These are phyloP conservation scores for Fragosphaeria purpurea DNA, from an alignment of 2,329 filamentous ascomycete species.

Conservation along the genomic window DNA sequence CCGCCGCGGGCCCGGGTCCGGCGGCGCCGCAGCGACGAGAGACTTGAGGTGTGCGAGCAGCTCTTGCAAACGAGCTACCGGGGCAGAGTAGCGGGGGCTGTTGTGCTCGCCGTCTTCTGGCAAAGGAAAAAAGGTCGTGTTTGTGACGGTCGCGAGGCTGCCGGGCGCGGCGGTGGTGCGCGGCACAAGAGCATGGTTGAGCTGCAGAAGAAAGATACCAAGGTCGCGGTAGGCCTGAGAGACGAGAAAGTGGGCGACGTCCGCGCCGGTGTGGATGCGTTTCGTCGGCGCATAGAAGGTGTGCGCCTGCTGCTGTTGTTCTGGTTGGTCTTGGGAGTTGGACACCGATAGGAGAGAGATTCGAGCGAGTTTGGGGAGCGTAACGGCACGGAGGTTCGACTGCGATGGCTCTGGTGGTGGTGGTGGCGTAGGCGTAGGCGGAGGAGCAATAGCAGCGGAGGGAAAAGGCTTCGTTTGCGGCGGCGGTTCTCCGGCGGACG, in stretches of 20 bases:
- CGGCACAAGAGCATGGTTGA: constrained; percentile 80
- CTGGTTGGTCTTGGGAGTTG: too few species aligned
- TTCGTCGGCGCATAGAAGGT: constrained; percentile 62
- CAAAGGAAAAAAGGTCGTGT: constrained; percentile 37
- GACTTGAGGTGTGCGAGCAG: constrained; percentile 55
- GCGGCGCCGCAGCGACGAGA: constrained; percentile 69
- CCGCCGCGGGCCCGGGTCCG: constrained; percentile 72
- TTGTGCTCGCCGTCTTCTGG: constrained; percentile 10
- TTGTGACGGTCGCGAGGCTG: constrained; percentile 19
- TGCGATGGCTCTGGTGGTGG: too few species aligned
- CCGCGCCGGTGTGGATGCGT: constrained; percentile 71
- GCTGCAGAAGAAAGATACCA: constrained; percentile 75
- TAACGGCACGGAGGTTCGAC: too few species aligned
- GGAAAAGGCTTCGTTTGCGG: too few species aligned
- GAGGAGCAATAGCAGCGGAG: too few species aligned
- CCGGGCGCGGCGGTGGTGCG: constrained; percentile 30
- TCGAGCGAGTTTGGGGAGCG: too few species aligned
- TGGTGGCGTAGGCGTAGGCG: too few species aligned
- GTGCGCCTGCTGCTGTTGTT: constrained; percentile 21
- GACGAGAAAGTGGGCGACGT: constrained; percentile 70
- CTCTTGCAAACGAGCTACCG: constrained; percentile 52
- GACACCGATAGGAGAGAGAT: too few species aligned
- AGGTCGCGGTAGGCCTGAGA: constrained; percentile 82
- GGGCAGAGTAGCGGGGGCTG: constrained; percentile 32
- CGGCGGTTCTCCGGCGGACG: too few species aligned